A percentile compares a stretch with the other conserved stretches of the same genome.
phyloP scores from a whole-genome alignment of 768 basidiomycete genomes.

The Phlebiopsis flavidoalba region DNA sequence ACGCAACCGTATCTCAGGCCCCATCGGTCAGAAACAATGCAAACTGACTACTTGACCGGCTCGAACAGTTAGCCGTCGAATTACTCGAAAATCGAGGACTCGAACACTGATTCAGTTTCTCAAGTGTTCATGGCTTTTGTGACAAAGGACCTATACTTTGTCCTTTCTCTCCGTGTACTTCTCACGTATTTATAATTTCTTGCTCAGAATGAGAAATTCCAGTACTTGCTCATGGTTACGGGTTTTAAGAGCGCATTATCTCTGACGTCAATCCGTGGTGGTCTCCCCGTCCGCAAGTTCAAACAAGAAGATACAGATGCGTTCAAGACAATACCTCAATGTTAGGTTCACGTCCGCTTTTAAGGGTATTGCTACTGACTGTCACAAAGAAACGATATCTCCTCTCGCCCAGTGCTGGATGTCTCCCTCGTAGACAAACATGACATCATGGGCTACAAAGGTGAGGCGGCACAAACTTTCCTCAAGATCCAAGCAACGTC shows the following conservation, averaged over 20 bases:
- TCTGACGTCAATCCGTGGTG: no score
- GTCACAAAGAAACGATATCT: constrained; percentile 26
- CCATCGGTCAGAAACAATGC: no score
- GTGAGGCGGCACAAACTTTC: constrained; percentile 75
- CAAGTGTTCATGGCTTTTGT: constrained; percentile 90
- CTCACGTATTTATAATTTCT: not conserved
- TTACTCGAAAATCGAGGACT: constrained; percentile 90
- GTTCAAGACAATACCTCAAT: constrained; percentile 68
- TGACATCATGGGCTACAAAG: constrained; percentile 83
- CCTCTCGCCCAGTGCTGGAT: constrained; percentile 34
- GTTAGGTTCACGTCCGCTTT: constrained; percentile 37
- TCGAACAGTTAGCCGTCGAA: constrained; percentile 62
- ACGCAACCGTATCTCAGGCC: constrained; percentile 16
- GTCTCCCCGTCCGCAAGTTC: constrained; percentile 84
- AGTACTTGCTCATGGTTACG: constrained; percentile 75
- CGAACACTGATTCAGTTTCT: constrained; percentile 39
- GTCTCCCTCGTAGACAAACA: constrained; percentile 61
- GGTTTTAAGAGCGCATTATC: constrained; percentile 90
- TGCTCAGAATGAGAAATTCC: constrained; percentile 80
- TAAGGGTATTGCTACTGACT: not conserved
- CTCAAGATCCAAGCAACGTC: constrained; percentile 77
- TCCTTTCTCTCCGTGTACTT: no score
- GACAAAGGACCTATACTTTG: constrained; percentile 50
- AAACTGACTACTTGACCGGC: not conserved
- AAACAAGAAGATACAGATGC: constrained; percentile 54